Evolutionary conservation across 495 filamentous ascomycete genomes (phyloP), one percentile per base, ranked within the genome.

Genomic region (Pseudevernia furfuracea): DNA sequence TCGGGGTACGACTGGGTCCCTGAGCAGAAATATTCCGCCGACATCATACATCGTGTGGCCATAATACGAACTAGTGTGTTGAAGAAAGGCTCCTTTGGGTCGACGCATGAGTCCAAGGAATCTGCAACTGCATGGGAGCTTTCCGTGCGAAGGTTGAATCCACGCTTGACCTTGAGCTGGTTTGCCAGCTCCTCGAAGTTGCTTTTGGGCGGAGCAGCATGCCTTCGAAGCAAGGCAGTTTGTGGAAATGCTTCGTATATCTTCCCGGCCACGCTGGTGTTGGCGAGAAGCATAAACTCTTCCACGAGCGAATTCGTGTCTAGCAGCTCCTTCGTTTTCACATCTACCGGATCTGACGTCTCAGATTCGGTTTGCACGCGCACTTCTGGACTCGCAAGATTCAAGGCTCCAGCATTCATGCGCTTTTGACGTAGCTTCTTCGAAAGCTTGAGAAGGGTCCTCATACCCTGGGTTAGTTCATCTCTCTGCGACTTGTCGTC

Each of bases 281-380:
- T 98, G 79, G 95, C 94, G 71, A 97, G 89, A 71, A 97, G 82
- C 94, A 98, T 98, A 80, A 98, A 97, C 70, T 98, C 94, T 71
- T 98, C 94, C 32, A 98, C 94, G 10, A 98, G 82, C 32, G 92
- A 97, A 79, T 97, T 97, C 61, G 94, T 98, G 70, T 90, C 91
- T n/a, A 97, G 85, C 64, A 89, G 84, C 62, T 90, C 80, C 74
- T 97, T 98, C 1, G 91, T 96, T 78, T 97, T 91, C 66, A 99
- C 88, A 71, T 99, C 95, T 60, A 96, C 86, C 1, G 94, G 95
- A 71, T 97, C 94, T 8, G 92, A 96, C 0, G 92, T 96, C 69
- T 98, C 93, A 15, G 88, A 93, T 69, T 97, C 95, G 62, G 87
- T 86, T 72, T 97, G 89, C 34, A 99, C 87, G 70, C 89, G 89